A percentile compares a stretch with the other conserved stretches of the same genome.
phyloP scores from a whole-genome alignment of 2,329 filamentous ascomycete genomes.

The Rutstroemia sp. region DNA sequence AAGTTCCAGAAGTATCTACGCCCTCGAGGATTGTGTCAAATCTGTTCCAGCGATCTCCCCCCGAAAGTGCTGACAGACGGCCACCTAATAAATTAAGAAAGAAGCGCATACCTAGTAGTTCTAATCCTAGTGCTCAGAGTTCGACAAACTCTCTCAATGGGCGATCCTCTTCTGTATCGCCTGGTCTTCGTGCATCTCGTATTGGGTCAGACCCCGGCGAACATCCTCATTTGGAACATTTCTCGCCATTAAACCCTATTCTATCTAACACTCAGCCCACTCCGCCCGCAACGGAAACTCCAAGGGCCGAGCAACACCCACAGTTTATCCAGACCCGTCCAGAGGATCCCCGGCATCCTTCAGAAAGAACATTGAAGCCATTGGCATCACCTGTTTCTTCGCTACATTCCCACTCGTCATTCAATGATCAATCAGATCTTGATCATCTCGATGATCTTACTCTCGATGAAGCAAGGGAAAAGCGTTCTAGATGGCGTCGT shows the following conservation, averaged over 20 bases:
- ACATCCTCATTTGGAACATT: conserved; percentile 7
- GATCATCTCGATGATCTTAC: conserved; percentile 61
- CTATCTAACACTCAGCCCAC: conserved; percentile 19
- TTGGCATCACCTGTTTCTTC: conserved; percentile 71
- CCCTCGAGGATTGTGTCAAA: conserved; percentile 62
- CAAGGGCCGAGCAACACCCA: conserved; percentile 17
- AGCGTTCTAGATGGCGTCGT: conserved; percentile 65
- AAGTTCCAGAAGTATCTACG: conserved; percentile 31
- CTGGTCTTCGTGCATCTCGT: conserved; percentile 27
- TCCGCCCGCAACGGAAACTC: conserved; percentile 21
- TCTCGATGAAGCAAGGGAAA: conserved; percentile 53
- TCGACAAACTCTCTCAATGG: conserved; percentile 70
- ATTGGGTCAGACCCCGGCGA: conserved; percentile 26
- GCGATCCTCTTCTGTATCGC: conserved; percentile 23
- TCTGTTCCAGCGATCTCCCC: conserved; percentile 64
- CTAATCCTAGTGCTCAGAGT: conserved; percentile 83
- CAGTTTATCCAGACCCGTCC: conserved; percentile 16
- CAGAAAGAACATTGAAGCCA: conserved; percentile 45
- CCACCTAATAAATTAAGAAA: conserved; percentile 90
- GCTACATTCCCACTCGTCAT: conserved; percentile 54
- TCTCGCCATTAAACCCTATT: background rate
- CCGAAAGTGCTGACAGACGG: conserved; percentile 52
- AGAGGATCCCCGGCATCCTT: conserved; percentile 19
- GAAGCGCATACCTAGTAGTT: conserved; percentile 64
- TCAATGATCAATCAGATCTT: conserved; percentile 74